Conservation (phyloP, 345 rosid genomes). For the Salix viminalis region DNA sequence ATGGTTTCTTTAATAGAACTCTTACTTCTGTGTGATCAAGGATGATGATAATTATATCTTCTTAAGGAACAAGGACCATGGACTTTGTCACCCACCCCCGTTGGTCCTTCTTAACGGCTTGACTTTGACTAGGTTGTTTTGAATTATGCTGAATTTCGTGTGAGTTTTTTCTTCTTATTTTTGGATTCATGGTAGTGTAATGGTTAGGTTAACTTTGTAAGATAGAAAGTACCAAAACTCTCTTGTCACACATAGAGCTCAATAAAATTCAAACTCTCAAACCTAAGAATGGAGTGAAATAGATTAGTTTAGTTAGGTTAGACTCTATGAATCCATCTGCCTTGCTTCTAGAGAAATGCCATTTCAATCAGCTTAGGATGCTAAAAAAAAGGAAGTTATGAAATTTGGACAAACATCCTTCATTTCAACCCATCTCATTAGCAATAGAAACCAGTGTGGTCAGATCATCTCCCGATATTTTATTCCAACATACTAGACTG, state of each 20-base stretch:
- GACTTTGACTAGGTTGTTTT: neutral
- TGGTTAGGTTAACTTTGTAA: neutral
- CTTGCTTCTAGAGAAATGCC: neutral
- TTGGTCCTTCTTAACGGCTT: neutral
- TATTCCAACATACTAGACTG: neutral
- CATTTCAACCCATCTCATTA: neutral
- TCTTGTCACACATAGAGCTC: neutral
- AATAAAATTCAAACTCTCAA: neutral
- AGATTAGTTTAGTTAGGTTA: neutral
- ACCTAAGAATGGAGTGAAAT: neutral
- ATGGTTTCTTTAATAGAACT: neutral
- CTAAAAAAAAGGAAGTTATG: too few species aligned
- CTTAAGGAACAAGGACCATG: neutral
- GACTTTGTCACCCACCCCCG: too few species aligned
- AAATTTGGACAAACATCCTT: neutral
- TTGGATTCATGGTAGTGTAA: neutral
- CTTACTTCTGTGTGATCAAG: neutral
- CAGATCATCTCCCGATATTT: too few species aligned
- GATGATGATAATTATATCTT: neutral
- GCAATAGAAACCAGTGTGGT: neutral
- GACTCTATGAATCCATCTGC: neutral
- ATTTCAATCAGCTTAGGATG: neutral
- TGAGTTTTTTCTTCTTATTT: neutral
- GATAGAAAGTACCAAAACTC: neutral
- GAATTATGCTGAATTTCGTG: neutral